Evolutionary conservation across 202 grass and related monocot species (phyloP), one percentile per base, ranked within the genome.

Genomic region (Eragrostis tef): DNA sequence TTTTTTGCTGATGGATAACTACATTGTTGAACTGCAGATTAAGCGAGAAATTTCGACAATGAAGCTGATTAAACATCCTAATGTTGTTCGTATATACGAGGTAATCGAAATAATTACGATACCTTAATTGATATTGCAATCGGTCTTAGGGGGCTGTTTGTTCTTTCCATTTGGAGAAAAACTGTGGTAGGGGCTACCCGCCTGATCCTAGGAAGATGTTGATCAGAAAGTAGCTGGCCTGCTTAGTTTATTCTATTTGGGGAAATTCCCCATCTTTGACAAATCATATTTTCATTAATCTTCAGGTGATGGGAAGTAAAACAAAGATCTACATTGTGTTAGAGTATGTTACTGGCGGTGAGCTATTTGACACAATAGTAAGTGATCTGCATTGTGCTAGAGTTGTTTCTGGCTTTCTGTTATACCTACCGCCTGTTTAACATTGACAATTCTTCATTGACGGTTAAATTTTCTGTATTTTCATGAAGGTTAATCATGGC

Each of bases 31-130:
- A 54, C 51, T 88, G 79, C 84, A 94, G 92, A 91, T 94, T 71
- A 94, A 94, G 67, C 47, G 92, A 65, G 92, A 91, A 71, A 89
- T 94, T 42, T 86, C 92, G 8, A 94, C 92, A 6, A 91, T 94
- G 92, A 94, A 94, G 85, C 57, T 94, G 73, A 89, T 94, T 80
- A 94, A 94, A 79, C 92, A 94, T 81, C 92, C 92, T 20, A 94
- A 94, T 74, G 92, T 94, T 65, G 85, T 91, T 50, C 87, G 87
- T 52, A 87, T 94, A 34, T 85, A 91, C n/a, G 92, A 94, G 92
- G 92, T 94, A 45, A 26, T 26, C 4, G 10, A 25, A 59, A 24
- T 7, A 59, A 57, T 21, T 11, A 22, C 22, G 7, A 9, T 57
- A 57, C 8, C 53, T 7, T 22, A 26, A 3, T 60, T 1, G 10